Percentiles rank a stretch among this genome's conserved stretches.
Evolutionary conservation across 495 filamentous ascomycete species (phyloP).

Genomic region (Talaromyces thailandensis): DNA sequence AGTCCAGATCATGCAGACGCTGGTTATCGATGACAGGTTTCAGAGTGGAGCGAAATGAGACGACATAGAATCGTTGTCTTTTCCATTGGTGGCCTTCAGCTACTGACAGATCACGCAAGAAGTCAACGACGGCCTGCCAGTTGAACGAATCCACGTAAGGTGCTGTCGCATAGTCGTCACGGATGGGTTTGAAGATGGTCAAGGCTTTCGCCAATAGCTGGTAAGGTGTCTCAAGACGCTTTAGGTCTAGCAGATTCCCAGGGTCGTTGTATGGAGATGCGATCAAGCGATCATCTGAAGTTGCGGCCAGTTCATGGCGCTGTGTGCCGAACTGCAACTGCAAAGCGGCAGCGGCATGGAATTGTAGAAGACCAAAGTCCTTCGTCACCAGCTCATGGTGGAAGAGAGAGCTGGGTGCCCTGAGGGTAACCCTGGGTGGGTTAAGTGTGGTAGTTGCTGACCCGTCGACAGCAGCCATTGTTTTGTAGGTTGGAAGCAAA

Average conservation of each 20-base stretch:
- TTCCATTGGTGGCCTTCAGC: constrained; percentile 49
- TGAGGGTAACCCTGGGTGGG: constrained; percentile 2
- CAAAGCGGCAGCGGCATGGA: constrained; percentile 25
- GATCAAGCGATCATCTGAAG: constrained; percentile 34
- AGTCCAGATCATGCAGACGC: constrained; percentile 59
- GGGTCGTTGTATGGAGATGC: constrained; percentile 64
- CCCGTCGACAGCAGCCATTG: constrained; percentile 13
- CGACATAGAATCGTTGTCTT: constrained; percentile 63
- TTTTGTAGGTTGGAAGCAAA: background rate
- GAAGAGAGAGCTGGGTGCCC: constrained; percentile 11
- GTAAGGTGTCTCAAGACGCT: constrained; percentile 50
- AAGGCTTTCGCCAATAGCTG: constrained; percentile 65
- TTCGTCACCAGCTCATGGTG: constrained; percentile 24
- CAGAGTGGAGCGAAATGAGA: constrained; percentile 70
- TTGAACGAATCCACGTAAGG: constrained; percentile 71
- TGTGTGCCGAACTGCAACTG: constrained; percentile 17
- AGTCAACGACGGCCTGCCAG: constrained; percentile 53
- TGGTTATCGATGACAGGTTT: constrained; percentile 49
- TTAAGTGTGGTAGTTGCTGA: background rate
- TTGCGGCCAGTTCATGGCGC: constrained; percentile 2
- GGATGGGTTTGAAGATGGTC: constrained; percentile 47
- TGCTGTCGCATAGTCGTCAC: constrained; percentile 67
- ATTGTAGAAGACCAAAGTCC: constrained; percentile 25
- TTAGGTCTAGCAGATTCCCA: constrained; percentile 63
- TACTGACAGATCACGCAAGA: constrained; percentile 33